phyloP scores from a whole-genome alignment of 192 early-diverging fungal species.

The Lunasporangiospora selenospora region DNA sequence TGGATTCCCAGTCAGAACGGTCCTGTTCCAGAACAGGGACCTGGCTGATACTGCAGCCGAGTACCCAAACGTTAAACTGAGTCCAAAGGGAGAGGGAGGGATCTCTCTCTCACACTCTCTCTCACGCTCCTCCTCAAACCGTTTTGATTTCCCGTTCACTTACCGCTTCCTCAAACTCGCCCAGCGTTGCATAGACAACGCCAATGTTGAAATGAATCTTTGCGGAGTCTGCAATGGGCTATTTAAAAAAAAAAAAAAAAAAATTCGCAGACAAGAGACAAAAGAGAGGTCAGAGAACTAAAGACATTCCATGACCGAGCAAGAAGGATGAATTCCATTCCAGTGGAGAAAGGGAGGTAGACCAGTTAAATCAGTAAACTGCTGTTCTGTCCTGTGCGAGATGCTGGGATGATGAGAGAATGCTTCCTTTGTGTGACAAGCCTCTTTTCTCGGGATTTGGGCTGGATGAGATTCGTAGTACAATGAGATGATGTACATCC shows the following conservation, averaged over 20 bases:
- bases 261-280: neutral
- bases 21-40: neutral
- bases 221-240: conserved; percentile 87
- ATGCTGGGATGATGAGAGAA: conserved; percentile 19
- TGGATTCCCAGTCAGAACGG: neutral
- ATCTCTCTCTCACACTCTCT: too few relatives aligned
- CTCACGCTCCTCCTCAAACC: too few relatives aligned
- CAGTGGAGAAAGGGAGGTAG: too few relatives aligned
- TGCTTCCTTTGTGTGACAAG: too few relatives aligned
- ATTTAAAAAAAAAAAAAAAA: conserved; percentile 7
- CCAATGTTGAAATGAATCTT: conserved; percentile 98
- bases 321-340: too few relatives aligned
- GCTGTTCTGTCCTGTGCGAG: conserved; percentile 16
- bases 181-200: conserved; percentile 75
- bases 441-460: too few relatives aligned
- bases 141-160: conserved; percentile 50
- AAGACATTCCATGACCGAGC: too few relatives aligned
- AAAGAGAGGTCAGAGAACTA: conserved; percentile 5
- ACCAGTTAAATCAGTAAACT: too few relatives aligned
- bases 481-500: too few relatives aligned
- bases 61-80: too few relatives aligned
- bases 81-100: too few relatives aligned
- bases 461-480: too few relatives aligned
- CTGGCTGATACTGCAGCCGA: neutral
- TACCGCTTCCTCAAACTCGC: conserved; percentile 84